phyloP scores from a whole-genome alignment of 2,329 filamentous ascomycete species.

The Trichoderma guizhouense region DNA sequence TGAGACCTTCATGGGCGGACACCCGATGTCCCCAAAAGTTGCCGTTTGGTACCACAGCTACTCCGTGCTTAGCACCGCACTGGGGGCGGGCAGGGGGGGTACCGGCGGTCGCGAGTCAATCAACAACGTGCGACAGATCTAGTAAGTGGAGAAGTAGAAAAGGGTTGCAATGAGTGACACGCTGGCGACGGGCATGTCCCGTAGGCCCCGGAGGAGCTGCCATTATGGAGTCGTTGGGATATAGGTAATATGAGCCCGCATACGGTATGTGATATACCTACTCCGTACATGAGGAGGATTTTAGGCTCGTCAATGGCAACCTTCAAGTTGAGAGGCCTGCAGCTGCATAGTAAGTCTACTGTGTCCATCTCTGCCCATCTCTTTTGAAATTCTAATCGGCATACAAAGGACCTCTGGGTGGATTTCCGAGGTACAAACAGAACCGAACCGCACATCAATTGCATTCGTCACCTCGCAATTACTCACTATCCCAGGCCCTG shows the following conservation, averaged over 20 bases:
- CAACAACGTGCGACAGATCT: conserved; percentile 18
- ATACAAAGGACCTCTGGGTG: neutral
- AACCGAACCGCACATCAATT: neutral
- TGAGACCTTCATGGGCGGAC: conserved; percentile 2
- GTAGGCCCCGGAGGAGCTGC: conserved; percentile 4
- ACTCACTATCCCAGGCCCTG: neutral
- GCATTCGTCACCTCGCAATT: neutral
- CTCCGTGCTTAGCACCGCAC: conserved; percentile 10
- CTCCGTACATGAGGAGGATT: neutral
- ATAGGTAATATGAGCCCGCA: neutral
- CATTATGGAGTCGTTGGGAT: neutral
- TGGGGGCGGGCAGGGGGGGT: conserved; percentile 5
- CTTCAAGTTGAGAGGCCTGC: neutral
- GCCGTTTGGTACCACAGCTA: neutral
- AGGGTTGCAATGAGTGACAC: conserved; percentile 16
- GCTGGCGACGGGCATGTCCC: conserved; percentile 12
- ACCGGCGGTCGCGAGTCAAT: conserved; percentile 16
- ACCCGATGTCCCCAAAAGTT: conserved; percentile 10
- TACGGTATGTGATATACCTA: neutral
- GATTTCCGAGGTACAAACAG: neutral
- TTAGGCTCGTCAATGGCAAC: neutral
- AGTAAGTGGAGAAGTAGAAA: conserved; percentile 9
- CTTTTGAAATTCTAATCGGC: neutral
- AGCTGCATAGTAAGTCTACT: neutral
- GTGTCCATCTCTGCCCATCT: neutral